These are phyloP conservation scores for Tetrahymena borealis DNA, from an alignment of 73 alveolate genomes.

Conservation along the genomic window DNA sequence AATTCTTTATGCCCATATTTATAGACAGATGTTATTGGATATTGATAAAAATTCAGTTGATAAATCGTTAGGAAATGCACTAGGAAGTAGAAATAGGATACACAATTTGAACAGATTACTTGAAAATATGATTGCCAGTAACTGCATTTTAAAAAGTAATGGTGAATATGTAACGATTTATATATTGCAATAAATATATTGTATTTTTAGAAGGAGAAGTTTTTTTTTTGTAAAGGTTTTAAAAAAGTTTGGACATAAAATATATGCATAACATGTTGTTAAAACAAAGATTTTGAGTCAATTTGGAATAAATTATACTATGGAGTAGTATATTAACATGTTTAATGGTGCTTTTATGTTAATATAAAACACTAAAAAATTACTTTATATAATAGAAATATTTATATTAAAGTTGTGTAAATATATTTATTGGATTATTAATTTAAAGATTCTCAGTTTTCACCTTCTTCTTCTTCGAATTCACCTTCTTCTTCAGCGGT, in stretches of 20 bases:
- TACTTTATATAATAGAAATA: neutral
- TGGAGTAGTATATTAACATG: neutral
- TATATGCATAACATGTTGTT: neutral
- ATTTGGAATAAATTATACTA: neutral
- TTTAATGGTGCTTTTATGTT: neutral
- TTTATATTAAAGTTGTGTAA: neutral
- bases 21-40: too few relatives aligned
- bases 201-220: neutral
- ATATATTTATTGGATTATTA: neutral
- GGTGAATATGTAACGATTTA: neutral
- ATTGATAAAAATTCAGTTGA: too few relatives aligned
- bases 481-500: conserved; percentile 76
- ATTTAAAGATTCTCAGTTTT: conserved; percentile 1
- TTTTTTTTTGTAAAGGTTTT: neutral
- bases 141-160: neutral
- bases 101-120: too few relatives aligned
- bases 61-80: too few relatives aligned
- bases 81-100: too few relatives aligned
- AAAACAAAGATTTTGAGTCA: neutral
- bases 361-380: neutral
- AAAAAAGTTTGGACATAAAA: neutral
- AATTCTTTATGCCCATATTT: too few relatives aligned
- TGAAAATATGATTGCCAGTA: too few relatives aligned
- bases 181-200: too few relatives aligned
- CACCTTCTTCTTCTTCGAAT: conserved; percentile 77